These are phyloP conservation scores for Erodium trifolium DNA, from an alignment of 441 rosid genomes.

Conservation along the genomic window DNA sequence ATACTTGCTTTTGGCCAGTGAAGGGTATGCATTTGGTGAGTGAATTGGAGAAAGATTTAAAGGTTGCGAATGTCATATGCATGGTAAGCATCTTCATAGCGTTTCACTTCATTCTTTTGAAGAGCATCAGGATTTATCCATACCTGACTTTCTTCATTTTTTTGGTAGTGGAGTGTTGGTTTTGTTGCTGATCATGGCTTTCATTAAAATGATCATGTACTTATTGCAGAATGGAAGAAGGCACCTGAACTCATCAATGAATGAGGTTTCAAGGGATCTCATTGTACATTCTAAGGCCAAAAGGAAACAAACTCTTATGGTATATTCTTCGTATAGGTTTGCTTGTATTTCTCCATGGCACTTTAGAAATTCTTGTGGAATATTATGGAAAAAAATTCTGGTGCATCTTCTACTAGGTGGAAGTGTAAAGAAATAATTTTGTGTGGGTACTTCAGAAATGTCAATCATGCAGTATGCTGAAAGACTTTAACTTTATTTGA, in stretches of 20 bases:
- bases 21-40: constrained; percentile 98
- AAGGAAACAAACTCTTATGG: constrained; percentile 91
- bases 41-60: constrained; percentile 93
- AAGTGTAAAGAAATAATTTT: no score
- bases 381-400: background rate
- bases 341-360: background rate
- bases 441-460: no score
- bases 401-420: background rate
- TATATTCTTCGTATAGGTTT: constrained; percentile 24
- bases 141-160: constrained; percentile 9
- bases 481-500: no score
- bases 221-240: constrained; percentile 85
- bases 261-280: constrained; percentile 94
- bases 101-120: constrained; percentile 11
- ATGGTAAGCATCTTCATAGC: constrained; percentile 44
- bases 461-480: background rate
- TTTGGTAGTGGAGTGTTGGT: constrained; percentile 6
- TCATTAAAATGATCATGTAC: constrained; percentile 20
- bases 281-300: constrained; percentile 81
- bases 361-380: background rate
- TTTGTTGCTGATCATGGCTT: constrained; percentile 10
- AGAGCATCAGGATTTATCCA: constrained; percentile 11
- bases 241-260: constrained; percentile 80
- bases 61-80: constrained; percentile 90
- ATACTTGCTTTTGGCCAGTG: constrained; percentile 74